Percentiles rank a stretch among this genome's conserved stretches.
These are phyloP conservation scores for Vigna angularis DNA, from an alignment of 306 rosid genomes.

Conservation along the genomic window DNA sequence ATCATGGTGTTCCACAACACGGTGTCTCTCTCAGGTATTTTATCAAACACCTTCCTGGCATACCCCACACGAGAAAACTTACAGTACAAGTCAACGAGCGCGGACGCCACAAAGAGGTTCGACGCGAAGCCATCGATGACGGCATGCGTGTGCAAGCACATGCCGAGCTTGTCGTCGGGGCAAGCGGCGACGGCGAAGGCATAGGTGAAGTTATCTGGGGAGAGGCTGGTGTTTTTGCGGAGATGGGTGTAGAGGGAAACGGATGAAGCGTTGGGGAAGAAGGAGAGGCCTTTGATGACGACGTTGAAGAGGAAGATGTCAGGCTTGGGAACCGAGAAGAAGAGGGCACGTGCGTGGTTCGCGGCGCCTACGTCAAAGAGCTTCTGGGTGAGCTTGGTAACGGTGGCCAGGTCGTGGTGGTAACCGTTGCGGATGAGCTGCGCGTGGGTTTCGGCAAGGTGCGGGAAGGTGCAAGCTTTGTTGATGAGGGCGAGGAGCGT, in stretches of 20 bases:
- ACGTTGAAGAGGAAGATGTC: slow-evolving; percentile 91
- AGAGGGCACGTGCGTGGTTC: slow-evolving; percentile 64
- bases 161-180: slow-evolving; percentile 53
- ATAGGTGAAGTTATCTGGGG: slow-evolving; percentile 75
- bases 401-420: slow-evolving; percentile 68
- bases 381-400: slow-evolving; percentile 87
- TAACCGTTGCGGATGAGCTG: slow-evolving; percentile 76
- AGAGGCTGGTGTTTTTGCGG: slow-evolving; percentile 57
- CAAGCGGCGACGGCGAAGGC: slow-evolving; percentile 71
- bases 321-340: slow-evolving; percentile 70
- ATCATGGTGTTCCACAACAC: slow-evolving; percentile 87
- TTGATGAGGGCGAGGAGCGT: slow-evolving; percentile 60
- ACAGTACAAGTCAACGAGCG: slow-evolving; percentile 66
- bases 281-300: slow-evolving; percentile 69
- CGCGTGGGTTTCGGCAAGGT: slow-evolving; percentile 74
- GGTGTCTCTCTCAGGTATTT: slow-evolving; percentile 66
- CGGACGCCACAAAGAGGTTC: slow-evolving; percentile 71
- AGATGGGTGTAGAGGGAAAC: slow-evolving; percentile 66
- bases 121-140: slow-evolving; percentile 68
- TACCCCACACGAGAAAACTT: slow-evolving; percentile 62
- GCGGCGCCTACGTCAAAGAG: slow-evolving; percentile 78
- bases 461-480: slow-evolving; percentile 56
- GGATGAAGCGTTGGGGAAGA: slow-evolving; percentile 60
- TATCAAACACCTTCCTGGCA: slow-evolving; percentile 87
- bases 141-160: slow-evolving; percentile 70